Conservation (phyloP, 2,329 filamentous ascomycete species). For the Claviceps pazoutovae region DNA sequence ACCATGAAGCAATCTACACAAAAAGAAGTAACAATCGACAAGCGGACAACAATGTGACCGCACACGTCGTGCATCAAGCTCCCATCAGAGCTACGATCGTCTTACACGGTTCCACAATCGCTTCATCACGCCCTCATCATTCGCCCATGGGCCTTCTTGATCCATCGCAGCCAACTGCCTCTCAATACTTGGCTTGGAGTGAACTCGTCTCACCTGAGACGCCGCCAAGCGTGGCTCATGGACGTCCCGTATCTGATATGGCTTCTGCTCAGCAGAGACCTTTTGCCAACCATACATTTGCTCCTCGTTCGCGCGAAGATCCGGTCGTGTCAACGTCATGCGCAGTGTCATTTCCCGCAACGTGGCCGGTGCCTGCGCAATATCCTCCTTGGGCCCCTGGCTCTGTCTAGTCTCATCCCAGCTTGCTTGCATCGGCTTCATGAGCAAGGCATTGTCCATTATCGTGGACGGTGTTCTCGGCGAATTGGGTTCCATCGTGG, state of each 20-base stretch:
- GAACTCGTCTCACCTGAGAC: conserved; percentile 19
- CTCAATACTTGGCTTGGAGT: conserved; percentile 39
- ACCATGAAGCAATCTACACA: no score
- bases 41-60: no score
- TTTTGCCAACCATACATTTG: conserved; percentile 57
- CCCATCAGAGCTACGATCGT: conserved; percentile 18
- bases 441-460: conserved; percentile 23
- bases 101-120: conserved; percentile 51
- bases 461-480: conserved; percentile 38
- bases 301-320: conserved; percentile 64
- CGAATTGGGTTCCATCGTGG: conserved; percentile 44
- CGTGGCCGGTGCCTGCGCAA: conserved; percentile 37
- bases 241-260: conserved; percentile 25
- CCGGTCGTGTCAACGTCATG: conserved; percentile 86
- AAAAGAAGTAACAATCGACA: no score
- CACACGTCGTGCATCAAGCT: no score
- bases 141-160: conserved; percentile 23
- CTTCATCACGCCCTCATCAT: conserved; percentile 43
- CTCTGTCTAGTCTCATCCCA: conserved; percentile 12
- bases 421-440: conserved; percentile 14
- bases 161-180: conserved; percentile 39
- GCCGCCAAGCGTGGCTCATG: conserved; percentile 17
- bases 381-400: conserved; percentile 22
- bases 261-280: conserved; percentile 26
- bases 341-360: conserved; percentile 85